Evolutionary conservation across 257 asterid species (phyloP).

Genomic region (Rhazya stricta): DNA sequence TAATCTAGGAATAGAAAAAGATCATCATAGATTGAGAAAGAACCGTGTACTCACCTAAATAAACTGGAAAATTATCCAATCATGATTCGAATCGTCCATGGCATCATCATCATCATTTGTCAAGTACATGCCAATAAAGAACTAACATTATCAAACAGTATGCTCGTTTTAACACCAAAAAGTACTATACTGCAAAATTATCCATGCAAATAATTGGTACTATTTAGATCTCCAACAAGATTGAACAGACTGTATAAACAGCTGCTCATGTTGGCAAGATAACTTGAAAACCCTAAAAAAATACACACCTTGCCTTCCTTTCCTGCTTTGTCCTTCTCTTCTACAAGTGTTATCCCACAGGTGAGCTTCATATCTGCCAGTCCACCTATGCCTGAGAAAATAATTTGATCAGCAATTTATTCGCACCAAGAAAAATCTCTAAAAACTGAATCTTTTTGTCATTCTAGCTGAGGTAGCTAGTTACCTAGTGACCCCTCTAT

Average conservation of each 20-base stretch:
- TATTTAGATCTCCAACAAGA: not conserved
- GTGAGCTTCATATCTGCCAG: slow-evolving; percentile 89
- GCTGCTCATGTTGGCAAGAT: not conserved
- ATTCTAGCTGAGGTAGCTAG: not conserved
- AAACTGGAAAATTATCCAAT: slow-evolving; percentile 48
- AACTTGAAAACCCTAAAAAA: slow-evolving; percentile 27
- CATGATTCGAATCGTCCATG: slow-evolving; percentile 35
- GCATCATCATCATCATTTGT: slow-evolving; percentile 44
- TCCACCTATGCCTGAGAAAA: slow-evolving; percentile 68
- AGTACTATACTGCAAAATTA: not conserved
- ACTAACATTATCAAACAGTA: slow-evolving; percentile 26
- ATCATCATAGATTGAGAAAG: not conserved
- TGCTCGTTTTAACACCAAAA: too few relatives aligned
- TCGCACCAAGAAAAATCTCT: not conserved
- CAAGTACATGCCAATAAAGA: slow-evolving; percentile 43
- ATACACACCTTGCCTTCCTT: slow-evolving; percentile 84
- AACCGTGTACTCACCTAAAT: slow-evolving; percentile 58
- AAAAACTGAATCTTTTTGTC: not conserved
- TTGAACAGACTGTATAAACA: not conserved
- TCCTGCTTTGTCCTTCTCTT: slow-evolving; percentile 92
- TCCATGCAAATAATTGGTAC: not conserved
- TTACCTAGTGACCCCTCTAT: slow-evolving; percentile 75
- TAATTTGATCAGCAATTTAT: not conserved
- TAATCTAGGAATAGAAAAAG: not conserved
- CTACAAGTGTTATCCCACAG: slow-evolving; percentile 89